Conservation (phyloP, 495 filamentous ascomycete genomes). For the Xylaria castorea region DNA sequence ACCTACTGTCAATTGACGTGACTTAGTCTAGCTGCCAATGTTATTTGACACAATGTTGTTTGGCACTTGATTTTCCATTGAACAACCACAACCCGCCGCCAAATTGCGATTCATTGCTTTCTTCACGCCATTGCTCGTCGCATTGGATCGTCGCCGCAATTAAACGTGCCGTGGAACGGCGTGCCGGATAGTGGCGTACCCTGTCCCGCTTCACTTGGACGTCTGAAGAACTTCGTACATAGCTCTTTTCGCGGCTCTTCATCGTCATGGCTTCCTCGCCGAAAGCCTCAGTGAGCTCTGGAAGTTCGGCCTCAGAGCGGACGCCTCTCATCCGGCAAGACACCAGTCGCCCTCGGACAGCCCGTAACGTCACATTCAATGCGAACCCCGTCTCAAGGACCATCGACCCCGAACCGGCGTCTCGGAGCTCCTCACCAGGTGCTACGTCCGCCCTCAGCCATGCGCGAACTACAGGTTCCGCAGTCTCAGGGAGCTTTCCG, state of each 20-base stretch:
- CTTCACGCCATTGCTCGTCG: neutral
- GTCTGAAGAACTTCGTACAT: neutral
- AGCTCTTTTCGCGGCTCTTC: slow-evolving; percentile 9
- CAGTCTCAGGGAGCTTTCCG: slow-evolving; percentile 21
- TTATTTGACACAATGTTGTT: neutral
- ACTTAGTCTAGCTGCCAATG: neutral
- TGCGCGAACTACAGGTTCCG: slow-evolving; percentile 33
- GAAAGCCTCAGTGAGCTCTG: slow-evolving; percentile 32
- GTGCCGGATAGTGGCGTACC: slow-evolving; percentile 9
- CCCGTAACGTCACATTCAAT: slow-evolving; percentile 58
- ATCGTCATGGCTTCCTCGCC: slow-evolving; percentile 35
- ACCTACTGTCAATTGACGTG: neutral
- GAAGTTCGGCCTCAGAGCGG: slow-evolving; percentile 32
- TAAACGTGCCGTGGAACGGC: slow-evolving; percentile 10
- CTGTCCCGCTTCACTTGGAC: neutral
- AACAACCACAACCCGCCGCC: neutral
- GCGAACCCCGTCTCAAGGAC: slow-evolving; percentile 57
- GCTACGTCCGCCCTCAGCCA: slow-evolving; percentile 27
- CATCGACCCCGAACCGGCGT: slow-evolving; percentile 52
- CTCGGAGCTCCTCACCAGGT: slow-evolving; percentile 37
- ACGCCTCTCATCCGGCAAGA: slow-evolving; percentile 52
- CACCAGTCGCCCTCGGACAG: slow-evolving; percentile 40
- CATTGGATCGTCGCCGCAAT: neutral
- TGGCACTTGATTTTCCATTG: neutral
- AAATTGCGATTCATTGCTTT: slow-evolving; percentile 5